These are phyloP conservation scores for Globisporangium polare DNA, from an alignment of 352 stramenopile species.

Conservation along the genomic window DNA sequence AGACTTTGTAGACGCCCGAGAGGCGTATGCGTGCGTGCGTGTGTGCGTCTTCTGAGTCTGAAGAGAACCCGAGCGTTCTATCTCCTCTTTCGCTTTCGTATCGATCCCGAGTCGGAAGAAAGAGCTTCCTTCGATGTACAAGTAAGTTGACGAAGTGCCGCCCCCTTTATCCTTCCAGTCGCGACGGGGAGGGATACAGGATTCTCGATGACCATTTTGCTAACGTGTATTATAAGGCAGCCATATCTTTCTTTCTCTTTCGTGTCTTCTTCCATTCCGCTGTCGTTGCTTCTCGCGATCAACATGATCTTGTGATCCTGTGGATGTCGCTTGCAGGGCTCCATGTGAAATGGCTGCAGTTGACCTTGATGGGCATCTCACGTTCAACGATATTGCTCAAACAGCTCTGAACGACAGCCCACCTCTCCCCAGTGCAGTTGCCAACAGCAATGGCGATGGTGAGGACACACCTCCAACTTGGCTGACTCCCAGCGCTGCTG, in stretches of 20 bases:
- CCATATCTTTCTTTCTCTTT: constrained; percentile 42
- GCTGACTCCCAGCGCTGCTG: not conserved
- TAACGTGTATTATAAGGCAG: constrained; percentile 73
- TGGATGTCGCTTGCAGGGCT: not conserved
- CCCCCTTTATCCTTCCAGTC: constrained; percentile 38
- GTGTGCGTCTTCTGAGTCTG: constrained; percentile 21
- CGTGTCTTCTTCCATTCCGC: not conserved
- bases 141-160: constrained; percentile 55
- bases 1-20: constrained; percentile 25
- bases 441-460: not conserved
- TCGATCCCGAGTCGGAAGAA: constrained; percentile 50
- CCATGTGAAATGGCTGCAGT: not conserved
- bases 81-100: constrained; percentile 35
- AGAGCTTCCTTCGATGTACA: constrained; percentile 75
- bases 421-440: not conserved
- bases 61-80: constrained; percentile 20
- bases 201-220: constrained; percentile 60
- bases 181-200: constrained; percentile 32
- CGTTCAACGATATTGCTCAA: not conserved
- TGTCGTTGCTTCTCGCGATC: no score
- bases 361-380: not conserved
- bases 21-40: constrained; percentile 17
- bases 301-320: not conserved
- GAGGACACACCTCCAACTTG: not conserved
- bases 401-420: not conserved